Evolutionary conservation across 202 grass and related monocot species (phyloP).

Genomic region (Digitaria exilis): DNA sequence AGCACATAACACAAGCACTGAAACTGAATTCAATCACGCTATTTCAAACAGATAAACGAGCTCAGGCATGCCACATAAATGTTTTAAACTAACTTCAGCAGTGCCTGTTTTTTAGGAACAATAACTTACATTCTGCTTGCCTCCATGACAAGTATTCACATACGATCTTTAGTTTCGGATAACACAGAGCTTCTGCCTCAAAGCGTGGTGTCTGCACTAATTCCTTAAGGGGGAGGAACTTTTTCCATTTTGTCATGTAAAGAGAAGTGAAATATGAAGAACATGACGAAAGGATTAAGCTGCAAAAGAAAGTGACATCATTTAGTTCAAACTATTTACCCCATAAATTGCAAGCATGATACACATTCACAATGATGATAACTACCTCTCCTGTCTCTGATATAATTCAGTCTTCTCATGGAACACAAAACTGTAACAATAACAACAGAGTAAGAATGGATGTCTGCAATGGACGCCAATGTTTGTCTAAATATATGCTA

Average conservation of each 20-base stretch:
- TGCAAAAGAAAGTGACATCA: conserved; percentile 46
- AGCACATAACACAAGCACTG: background rate
- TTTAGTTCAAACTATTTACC: conserved; percentile 20
- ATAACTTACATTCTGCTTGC: conserved; percentile 76
- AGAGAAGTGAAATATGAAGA: conserved; percentile 84
- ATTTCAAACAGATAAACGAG: background rate
- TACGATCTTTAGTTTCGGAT: conserved; percentile 61
- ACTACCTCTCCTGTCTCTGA: conserved; percentile 66
- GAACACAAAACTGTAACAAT: conserved; percentile 75
- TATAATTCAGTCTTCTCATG: conserved; percentile 73
- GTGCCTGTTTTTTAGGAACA: background rate
- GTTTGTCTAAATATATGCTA: background rate
- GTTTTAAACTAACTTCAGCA: background rate
- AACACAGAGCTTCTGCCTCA: conserved; percentile 73
- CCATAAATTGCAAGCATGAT: conserved; percentile 26
- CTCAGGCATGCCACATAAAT: background rate
- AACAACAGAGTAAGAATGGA: conserved; percentile 37
- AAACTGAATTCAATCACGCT: background rate
- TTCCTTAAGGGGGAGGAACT: conserved; percentile 66
- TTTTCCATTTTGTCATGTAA: conserved; percentile 85
- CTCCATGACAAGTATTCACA: conserved; percentile 86
- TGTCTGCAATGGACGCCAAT: conserved; percentile 5
- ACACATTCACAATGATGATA: conserved; percentile 1
- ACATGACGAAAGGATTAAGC: conserved; percentile 72
- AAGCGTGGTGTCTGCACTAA: conserved; percentile 63